phyloP scores from a whole-genome alignment of 2,329 filamentous ascomycete species.

The Fusarium domesticum region DNA sequence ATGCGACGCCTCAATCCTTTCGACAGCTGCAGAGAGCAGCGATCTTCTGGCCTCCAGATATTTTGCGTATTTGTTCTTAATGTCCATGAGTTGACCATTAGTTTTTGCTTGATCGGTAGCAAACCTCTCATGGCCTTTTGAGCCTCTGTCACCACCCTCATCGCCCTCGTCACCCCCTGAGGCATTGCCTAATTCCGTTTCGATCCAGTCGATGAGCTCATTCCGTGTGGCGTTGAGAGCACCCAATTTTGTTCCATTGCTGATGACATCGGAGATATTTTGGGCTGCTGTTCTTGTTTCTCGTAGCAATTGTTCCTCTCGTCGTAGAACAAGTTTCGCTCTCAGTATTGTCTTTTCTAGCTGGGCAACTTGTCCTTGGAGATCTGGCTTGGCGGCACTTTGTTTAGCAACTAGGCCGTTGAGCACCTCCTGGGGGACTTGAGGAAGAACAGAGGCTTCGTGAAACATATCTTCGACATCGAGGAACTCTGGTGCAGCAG shows the following conservation, averaged over 20 bases:
- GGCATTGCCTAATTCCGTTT: slow-evolving; percentile 57
- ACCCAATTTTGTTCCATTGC: slow-evolving; percentile 43
- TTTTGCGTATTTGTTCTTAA: slow-evolving; percentile 52
- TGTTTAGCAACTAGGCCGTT: slow-evolving; percentile 47
- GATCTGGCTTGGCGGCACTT: slow-evolving; percentile 37
- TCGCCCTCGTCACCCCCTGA: slow-evolving; percentile 36
- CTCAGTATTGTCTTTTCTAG: slow-evolving; percentile 58
- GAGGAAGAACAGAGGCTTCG: slow-evolving; percentile 43
- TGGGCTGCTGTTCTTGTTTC: slow-evolving; percentile 43
- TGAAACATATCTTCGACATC: slow-evolving; percentile 47
- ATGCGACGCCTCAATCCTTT: slow-evolving; percentile 31
- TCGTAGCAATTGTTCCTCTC: slow-evolving; percentile 54
- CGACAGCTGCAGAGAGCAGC: slow-evolving; percentile 43
- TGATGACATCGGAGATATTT: slow-evolving; percentile 36
- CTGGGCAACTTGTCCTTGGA: slow-evolving; percentile 47
- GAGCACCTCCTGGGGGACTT: slow-evolving; percentile 51
- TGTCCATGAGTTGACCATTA: slow-evolving; percentile 41
- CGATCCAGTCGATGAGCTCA: slow-evolving; percentile 64
- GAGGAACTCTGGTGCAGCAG: slow-evolving; percentile 49
- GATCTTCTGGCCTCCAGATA: slow-evolving; percentile 51
- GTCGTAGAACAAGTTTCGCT: slow-evolving; percentile 54
- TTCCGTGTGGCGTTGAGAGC: slow-evolving; percentile 56
- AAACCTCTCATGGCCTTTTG: slow-evolving; percentile 21
- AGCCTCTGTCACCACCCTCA: slow-evolving; percentile 22
- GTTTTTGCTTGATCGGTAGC: slow-evolving; percentile 30